These are phyloP conservation scores for Pelargonium myrrhifolium DNA, from an alignment of 441 rosid species.

Conservation along the genomic window DNA sequence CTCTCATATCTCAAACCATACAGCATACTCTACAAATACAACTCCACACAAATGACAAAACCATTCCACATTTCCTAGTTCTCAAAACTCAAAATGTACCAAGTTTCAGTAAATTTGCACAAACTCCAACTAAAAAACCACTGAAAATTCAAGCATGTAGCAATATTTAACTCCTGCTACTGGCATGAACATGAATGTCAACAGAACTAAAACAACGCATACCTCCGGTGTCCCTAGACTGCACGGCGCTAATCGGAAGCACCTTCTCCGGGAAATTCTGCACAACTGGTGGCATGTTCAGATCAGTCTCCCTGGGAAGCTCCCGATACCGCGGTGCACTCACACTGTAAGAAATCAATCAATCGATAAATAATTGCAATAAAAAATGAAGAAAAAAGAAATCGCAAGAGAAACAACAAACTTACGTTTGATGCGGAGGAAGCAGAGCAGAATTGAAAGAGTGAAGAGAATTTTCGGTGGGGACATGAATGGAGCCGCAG, in stretches of 20 bases:
- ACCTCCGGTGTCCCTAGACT: constrained; percentile 60
- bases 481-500: constrained; percentile 85
- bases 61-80: background rate
- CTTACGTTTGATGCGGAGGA: constrained; percentile 58
- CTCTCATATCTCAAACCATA: background rate
- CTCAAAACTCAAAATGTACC: background rate
- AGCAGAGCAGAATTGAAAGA: constrained; percentile 59
- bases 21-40: background rate
- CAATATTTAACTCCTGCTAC: background rate
- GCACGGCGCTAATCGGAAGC: constrained; percentile 56
- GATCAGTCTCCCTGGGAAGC: constrained; percentile 78
- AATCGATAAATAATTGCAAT: background rate
- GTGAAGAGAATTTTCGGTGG: constrained; percentile 62
- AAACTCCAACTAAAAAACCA: background rate
- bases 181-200: background rate
- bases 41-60: background rate
- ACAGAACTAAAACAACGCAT: background rate
- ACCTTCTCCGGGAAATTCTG: constrained; percentile 52
- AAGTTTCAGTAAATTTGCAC: background rate
- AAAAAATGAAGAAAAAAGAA: background rate
- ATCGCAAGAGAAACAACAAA: background rate
- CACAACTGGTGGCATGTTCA: constrained; percentile 60
- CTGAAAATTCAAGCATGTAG: background rate
- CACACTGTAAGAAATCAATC: constrained; percentile 30
- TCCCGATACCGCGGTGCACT: constrained; percentile 67